Percentiles rank a stretch among this genome's conserved stretches.
Conservation (phyloP, 2,329 filamentous ascomycete species). For the Trichophyton mentagrophytes region DNA sequence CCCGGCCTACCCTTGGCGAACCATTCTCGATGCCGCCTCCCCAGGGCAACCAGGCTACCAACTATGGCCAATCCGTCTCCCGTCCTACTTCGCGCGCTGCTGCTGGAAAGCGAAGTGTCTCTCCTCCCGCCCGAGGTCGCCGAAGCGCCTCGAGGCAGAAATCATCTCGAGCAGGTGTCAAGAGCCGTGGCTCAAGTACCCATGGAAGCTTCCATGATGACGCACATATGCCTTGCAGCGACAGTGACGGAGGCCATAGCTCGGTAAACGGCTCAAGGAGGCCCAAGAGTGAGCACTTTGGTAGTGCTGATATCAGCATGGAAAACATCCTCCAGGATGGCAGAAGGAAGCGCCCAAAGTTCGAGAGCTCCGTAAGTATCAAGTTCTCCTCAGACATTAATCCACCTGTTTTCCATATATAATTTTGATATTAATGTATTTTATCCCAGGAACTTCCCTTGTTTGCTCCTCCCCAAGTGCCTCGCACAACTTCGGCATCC, state of each 20-base stretch:
- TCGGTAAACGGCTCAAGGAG: constrained; percentile 60
- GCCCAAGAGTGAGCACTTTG: constrained; percentile 68
- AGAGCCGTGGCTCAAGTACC: constrained; percentile 52
- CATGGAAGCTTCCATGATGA: constrained; percentile 55
- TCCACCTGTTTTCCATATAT: too few species aligned
- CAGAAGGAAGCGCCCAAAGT: constrained; percentile 84
- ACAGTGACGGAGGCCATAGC: constrained; percentile 67
- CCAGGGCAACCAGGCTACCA: constrained; percentile 38
- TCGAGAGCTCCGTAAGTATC: constrained; percentile 84
- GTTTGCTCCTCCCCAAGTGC: constrained; percentile 88
- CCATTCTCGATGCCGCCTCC: constrained; percentile 52
- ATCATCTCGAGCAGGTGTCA: constrained; percentile 52
- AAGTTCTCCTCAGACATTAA: not conserved
- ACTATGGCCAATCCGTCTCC: constrained; percentile 49
- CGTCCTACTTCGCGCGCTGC: constrained; percentile 54
- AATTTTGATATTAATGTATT: constrained; percentile 8
- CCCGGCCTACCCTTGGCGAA: constrained; percentile 49
- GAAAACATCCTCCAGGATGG: constrained; percentile 98
- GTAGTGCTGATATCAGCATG: constrained; percentile 91
- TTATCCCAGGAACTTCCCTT: constrained; percentile 70
- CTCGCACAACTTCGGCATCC: constrained; percentile 89
- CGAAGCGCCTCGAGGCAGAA: constrained; percentile 71
- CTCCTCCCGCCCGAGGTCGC: constrained; percentile 57
- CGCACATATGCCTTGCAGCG: constrained; percentile 64
- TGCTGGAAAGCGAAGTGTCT: constrained; percentile 65